Conservation (phyloP, 108 stramenopile genomes). For the Discostella stelligeroides region DNA sequence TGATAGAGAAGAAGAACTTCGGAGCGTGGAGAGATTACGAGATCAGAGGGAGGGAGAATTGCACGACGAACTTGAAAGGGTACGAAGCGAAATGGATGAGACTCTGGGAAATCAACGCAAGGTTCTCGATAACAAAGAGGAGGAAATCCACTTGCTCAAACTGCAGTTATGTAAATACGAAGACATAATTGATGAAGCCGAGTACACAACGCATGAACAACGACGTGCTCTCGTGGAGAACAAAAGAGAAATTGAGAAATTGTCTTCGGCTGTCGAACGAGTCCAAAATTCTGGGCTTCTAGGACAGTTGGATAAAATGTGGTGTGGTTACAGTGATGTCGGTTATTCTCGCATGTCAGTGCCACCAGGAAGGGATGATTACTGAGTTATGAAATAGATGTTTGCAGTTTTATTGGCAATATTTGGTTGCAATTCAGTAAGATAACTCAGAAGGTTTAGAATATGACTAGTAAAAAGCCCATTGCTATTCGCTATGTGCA, state of each 20-base stretch:
- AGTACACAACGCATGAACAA: slow-evolving; percentile 28
- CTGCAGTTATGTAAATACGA: slow-evolving; percentile 30
- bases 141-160: slow-evolving; percentile 17
- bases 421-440: too few species aligned
- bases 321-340: slow-evolving; percentile 2
- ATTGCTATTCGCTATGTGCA: too few species aligned
- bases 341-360: too few species aligned
- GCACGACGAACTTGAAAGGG: slow-evolving; percentile 17
- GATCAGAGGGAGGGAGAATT: slow-evolving; percentile 11
- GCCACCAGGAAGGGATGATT: too few species aligned
- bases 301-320: slow-evolving; percentile 3
- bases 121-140: slow-evolving; percentile 25
- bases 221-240: slow-evolving; percentile 6
- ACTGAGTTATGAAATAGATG: too few species aligned
- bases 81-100: slow-evolving; percentile 20
- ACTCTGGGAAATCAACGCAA: slow-evolving; percentile 22
- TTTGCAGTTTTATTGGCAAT: too few species aligned
- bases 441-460: too few species aligned
- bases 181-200: slow-evolving; percentile 26
- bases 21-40: slow-evolving; percentile 7
- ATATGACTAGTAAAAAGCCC: too few species aligned
- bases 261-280: slow-evolving; percentile 30
- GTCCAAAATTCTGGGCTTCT: slow-evolving; percentile 3
- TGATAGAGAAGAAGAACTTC: slow-evolving; percentile 34
- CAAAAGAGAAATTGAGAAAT: slow-evolving; percentile 13